Evolutionary conservation across 768 basidiomycete species (phyloP).

Genomic region (Rubroboletus satanas): DNA sequence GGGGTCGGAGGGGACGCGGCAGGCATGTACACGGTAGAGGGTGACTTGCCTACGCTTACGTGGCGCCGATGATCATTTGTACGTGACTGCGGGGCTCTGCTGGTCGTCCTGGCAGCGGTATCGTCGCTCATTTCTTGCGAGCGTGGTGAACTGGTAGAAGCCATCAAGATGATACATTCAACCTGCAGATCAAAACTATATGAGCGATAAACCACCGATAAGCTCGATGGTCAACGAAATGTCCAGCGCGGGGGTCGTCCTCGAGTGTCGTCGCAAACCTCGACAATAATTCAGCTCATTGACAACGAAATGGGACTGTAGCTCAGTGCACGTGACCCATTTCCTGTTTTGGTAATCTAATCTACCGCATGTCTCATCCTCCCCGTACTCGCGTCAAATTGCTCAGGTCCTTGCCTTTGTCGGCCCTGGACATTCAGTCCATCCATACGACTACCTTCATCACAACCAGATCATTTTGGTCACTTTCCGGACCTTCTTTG

Average conservation of each 20-base stretch:
- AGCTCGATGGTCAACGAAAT: not conserved
- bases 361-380: not conserved
- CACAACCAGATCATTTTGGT: slow-evolving; percentile 4
- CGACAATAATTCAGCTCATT: not conserved
- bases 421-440: not conserved
- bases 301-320: not conserved
- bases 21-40: slow-evolving; percentile 47
- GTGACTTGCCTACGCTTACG: slow-evolving; percentile 12
- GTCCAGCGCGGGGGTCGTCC: slow-evolving; percentile 7
- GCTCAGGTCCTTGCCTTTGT: not conserved
- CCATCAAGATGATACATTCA: slow-evolving; percentile 1
- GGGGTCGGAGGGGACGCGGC: slow-evolving; percentile 58
- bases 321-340: slow-evolving; percentile 5
- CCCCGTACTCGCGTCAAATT: not conserved
- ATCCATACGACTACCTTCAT: not conserved
- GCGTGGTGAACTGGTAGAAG: slow-evolving; percentile 6
- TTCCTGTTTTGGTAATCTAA: slow-evolving; percentile 3
- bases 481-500: slow-evolving; percentile 2
- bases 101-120: not conserved
- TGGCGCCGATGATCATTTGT: slow-evolving; percentile 16
- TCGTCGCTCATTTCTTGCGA: slow-evolving; percentile 12
- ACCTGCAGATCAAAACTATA: not conserved
- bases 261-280: not conserved
- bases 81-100: slow-evolving; percentile 10
- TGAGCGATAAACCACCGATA: not conserved